phyloP scores from a whole-genome alignment of 2,329 filamentous ascomycete species.

The Penicillium polonicum region DNA sequence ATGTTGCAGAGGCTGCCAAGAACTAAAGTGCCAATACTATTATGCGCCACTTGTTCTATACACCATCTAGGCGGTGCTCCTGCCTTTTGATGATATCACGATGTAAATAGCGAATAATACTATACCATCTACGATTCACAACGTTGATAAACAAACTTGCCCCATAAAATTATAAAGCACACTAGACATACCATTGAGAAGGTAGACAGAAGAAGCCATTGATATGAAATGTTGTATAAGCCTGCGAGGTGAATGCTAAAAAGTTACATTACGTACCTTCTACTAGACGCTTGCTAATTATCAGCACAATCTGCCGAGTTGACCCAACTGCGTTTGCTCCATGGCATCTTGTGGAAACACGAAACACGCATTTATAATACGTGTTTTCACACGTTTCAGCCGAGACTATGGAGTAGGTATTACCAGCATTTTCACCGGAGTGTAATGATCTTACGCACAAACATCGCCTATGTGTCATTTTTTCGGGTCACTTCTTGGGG shows the following conservation, averaged over 20 bases:
- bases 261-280: too few species aligned
- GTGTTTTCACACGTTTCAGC: neutral
- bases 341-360: neutral
- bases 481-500: neutral
- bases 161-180: neutral
- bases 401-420: neutral
- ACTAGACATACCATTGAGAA: neutral
- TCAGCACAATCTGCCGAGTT: neutral
- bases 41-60: neutral
- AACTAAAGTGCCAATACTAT: conserved; percentile 4
- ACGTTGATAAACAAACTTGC: neutral
- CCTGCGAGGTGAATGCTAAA: neutral
- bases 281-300: too few species aligned
- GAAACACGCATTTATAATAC: too few species aligned
- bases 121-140: neutral
- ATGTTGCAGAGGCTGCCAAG: conserved; percentile 14
- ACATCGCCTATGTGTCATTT: neutral
- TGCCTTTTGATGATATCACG: neutral
- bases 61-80: neutral
- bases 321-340: neutral
- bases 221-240: neutral
- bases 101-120: conserved; percentile 9
- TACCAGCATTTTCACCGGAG: too few species aligned
- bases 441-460: neutral
- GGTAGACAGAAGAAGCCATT: neutral